These are phyloP conservation scores for Lactuca sativa DNA, from an alignment of 129 eudicot species.

Conservation along the genomic window DNA sequence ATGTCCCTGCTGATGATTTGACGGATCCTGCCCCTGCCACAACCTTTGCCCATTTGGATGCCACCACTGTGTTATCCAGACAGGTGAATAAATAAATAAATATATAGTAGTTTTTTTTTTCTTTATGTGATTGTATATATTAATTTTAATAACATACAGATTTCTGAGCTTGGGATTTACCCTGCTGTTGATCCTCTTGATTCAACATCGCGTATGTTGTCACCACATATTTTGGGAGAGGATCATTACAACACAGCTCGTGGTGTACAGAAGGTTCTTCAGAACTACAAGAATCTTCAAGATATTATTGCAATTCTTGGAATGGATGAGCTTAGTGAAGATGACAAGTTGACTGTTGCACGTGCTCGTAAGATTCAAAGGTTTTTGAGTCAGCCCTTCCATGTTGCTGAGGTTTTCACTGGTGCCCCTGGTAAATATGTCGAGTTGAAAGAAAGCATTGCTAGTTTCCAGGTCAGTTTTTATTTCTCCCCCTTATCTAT, in stretches of 20 bases:
- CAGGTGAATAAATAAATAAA: not conserved
- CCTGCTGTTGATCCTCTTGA: conserved; percentile 49
- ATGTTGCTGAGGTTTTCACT: conserved; percentile 47
- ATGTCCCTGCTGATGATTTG: conserved; percentile 50
- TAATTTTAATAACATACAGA: conserved; percentile 23
- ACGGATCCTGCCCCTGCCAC: conserved; percentile 55
- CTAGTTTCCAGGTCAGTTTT: conserved; percentile 41
- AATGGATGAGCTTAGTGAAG: conserved; percentile 52
- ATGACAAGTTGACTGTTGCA: conserved; percentile 47
- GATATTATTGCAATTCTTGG: conserved; percentile 52
- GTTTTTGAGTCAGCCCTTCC: conserved; percentile 49
- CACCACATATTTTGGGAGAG: conserved; percentile 48
- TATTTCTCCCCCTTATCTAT: not conserved
- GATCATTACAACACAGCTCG: conserved; percentile 49
- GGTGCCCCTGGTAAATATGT: conserved; percentile 53
- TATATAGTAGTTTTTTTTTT: too few relatives aligned
- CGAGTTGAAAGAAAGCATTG: conserved; percentile 43
- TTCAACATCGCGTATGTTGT: conserved; percentile 45
- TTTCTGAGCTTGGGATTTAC: conserved; percentile 48
- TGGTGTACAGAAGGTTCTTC: conserved; percentile 48
- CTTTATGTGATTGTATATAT: not conserved
- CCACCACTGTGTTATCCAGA: conserved; percentile 45
- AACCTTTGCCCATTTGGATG: conserved; percentile 48
- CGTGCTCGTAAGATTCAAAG: conserved; percentile 45
- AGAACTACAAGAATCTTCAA: conserved; percentile 51